These are phyloP conservation scores for Polychaeton citri DNA, from an alignment of 2,329 filamentous ascomycete genomes.

Conservation along the genomic window DNA sequence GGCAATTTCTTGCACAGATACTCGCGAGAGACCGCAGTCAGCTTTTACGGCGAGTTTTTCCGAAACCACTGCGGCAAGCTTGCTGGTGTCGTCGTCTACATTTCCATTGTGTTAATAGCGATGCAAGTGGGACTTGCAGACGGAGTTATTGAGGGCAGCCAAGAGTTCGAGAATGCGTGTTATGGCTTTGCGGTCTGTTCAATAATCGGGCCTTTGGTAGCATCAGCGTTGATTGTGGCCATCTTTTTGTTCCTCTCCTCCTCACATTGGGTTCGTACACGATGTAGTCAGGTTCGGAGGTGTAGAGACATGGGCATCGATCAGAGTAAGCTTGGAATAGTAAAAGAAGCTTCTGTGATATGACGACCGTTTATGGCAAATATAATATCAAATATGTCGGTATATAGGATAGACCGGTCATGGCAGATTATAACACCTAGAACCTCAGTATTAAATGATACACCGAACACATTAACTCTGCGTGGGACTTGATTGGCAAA, in stretches of 20 bases:
- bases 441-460: too few species aligned
- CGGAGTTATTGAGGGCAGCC: conserved; percentile 14
- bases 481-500: too few species aligned
- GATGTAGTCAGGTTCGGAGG: neutral
- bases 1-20: conserved; percentile 4
- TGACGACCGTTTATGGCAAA: too few species aligned
- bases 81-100: conserved; percentile 1
- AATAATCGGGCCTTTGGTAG: conserved; percentile 15
- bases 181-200: conserved; percentile 39
- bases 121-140: conserved; percentile 17
- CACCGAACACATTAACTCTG: too few species aligned
- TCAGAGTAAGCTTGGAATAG: too few species aligned
- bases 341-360: too few species aligned
- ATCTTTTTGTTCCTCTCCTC: neutral
- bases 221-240: neutral
- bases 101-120: conserved; percentile 1
- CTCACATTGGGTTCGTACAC: neutral
- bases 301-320: too few species aligned
- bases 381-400: too few species aligned
- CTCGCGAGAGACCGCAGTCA: neutral
- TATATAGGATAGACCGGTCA: too few species aligned
- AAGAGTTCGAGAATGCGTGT: conserved; percentile 29
- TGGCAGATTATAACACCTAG: too few species aligned
- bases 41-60: conserved; percentile 5
- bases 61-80: conserved; percentile 4